Base-by-base conservation (phyloP, 768 basidiomycete species). In the Hysterangium stoloniferum region DNA sequence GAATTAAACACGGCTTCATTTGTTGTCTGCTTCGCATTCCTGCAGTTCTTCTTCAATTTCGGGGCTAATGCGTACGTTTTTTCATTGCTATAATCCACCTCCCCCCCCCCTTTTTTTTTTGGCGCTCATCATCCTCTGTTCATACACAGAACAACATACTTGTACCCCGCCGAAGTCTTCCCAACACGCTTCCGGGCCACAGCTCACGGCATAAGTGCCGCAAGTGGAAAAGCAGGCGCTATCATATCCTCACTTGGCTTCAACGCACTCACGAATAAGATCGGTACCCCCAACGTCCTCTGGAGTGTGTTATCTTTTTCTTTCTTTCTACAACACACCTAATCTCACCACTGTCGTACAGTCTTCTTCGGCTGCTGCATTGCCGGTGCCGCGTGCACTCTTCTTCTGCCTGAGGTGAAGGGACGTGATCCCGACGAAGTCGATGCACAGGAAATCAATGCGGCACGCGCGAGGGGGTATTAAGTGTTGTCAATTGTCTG, bases 31-130 rank as follows among this genome's bases (percentile, higher is more conserved):
- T 89, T 89, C 60, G 72, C 84, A 0, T 65, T 88, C 57, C 67
- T 86, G 20, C 84, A 84, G 45, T 85, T 85, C 70, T 85, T 86
- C 72, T 86, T 86, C 72, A 86, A 87, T 68, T 88, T 86, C 58
- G 85, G 86, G 17, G 81, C 83, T 3, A 86, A 86, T 60, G 68
- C 78, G 74, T 80, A 59, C 56, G 77, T 65, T n/a, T n/a, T n/a
- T n/a, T n/a, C 17, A 22, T n/a, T n/a, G n/a, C n/a, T n/a, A n/a
- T n/a, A n/a, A n/a, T n/a, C n/a, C n/a, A n/a, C n/a, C 13, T 36
- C 2, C 33, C 19, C 36, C 34, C 9, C n/a, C 28, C 40, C 25
- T 37, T 29, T 44, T 43, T 24, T n/a, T 32, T 36, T 17, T 43
- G n/a, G 12, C 43, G 27, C 35, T 24, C n/a, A n/a, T n/a, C n/a